Evolutionary conservation across 345 rosid species (phyloP), one percentile per base, ranked within the genome.

Genomic region (Boechera divaricarpa): DNA sequence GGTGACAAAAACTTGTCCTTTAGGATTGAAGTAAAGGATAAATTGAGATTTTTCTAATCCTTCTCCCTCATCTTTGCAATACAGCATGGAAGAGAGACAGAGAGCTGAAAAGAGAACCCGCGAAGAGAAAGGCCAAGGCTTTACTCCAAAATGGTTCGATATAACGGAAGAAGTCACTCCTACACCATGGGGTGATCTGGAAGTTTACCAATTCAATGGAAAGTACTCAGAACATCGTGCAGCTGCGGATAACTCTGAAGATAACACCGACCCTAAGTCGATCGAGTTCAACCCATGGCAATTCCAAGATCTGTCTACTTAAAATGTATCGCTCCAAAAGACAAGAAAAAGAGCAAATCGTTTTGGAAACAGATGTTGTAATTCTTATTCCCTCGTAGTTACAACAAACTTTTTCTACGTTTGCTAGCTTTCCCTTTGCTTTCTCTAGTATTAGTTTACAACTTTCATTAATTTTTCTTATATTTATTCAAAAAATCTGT

Each of bases 181-280:
- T 6, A 91, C 97, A n/a, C 97, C 93, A 24, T 91, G 97, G 97
- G 97, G 95, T 0, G 95, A 91, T 74, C 74, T 91, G 38, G 95
- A 90, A 81, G 87, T 92, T 35, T 92, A 90, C 78, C 86, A 71
- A 61, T 91, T 82, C 86, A 91, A 90, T 36, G 97, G 91, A 68
- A 91, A 86, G 65, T 91, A 91, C 64, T 39, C 53, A 1, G 80
- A 90, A 70, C 85, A 87, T 39, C 80, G 88, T 4, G 89, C 85
- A 31, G 85, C 84, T 2, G 26, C 84, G 0, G 93, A 88, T 76
- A 73, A 70, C 72, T 83, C 87, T 5, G 84, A 78, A 62, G 84
- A 75, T 45, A 89, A 79, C 72, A 67, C 69, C 7, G 87, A 83
- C 69, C 74, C 58, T 10, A 78, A 63, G 47, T 80, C 89, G 3